Base-by-base conservation (phyloP, 2,329 filamentous ascomycete genomes). In the Fusarium miscanthi region DNA sequence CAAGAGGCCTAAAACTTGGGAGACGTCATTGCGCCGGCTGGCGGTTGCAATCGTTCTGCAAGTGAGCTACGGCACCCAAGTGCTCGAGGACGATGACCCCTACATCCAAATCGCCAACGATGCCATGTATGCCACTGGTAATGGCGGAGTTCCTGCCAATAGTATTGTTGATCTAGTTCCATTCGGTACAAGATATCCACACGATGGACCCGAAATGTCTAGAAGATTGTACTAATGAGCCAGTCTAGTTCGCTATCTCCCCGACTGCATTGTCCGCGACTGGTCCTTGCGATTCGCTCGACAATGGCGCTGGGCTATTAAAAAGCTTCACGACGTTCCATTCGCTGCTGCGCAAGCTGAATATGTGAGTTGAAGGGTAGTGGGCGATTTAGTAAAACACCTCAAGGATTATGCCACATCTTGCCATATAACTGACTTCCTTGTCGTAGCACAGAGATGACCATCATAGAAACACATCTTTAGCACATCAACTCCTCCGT, bases 81-180 rank as follows among this genome's bases (percentile, higher is more conserved):
- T 81, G 13, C 66, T 68, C 23, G 57, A 74, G 14, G 74, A 80
- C 21, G 62, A 78, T 25, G 78, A 81, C 49, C 77, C 78, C 8
- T 78, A 80, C 65, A 76, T 79, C 41, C 66, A 76, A 53, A 79
- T 80, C 31, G 77, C 78, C 48, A 74, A 79, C 53, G 75, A 79
- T 46, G 78, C 78, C 27, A 78, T 79, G 74, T 74, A 79, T 57
- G 77, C 78, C 31, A 80, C 78, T 27, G 73, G 78, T 5, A 80
- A 80, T 38, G 78, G 78, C 19, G 78, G 78, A 38, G 75, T 78
- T 41, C 78, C 77, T 13, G 78, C 76, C 27, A 76, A 77, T 63
- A 80, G 77, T 48, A 70, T 86, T 25, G 82, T 87, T 45, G 86
- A 87, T 69, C 76, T 85, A 56, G 83, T 87, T 53, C 86, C 86